A percentile compares a stretch with the other conserved stretches of the same genome.
These are phyloP conservation scores for Penicillium malachiteum DNA, from an alignment of 495 filamentous ascomycete species.

Conservation along the genomic window DNA sequence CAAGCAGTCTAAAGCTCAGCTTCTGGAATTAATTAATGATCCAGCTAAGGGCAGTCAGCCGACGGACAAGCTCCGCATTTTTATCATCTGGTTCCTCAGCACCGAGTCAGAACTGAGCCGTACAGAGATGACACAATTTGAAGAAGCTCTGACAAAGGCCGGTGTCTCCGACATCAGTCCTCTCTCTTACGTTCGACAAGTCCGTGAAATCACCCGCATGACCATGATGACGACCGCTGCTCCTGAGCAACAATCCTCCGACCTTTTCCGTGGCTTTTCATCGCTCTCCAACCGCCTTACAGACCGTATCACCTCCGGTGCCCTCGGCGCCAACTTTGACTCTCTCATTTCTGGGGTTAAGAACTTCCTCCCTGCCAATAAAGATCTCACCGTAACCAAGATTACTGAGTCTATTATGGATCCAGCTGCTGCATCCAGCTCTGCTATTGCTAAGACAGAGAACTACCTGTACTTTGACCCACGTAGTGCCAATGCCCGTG, in stretches of 20 bases:
- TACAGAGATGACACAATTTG: conserved; percentile 80
- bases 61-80: conserved; percentile 84
- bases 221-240: conserved; percentile 94
- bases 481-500: conserved; percentile 84
- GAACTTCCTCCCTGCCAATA: conserved; percentile 93
- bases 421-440: conserved; percentile 80
- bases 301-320: conserved; percentile 88
- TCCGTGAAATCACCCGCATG: conserved; percentile 95
- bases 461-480: conserved; percentile 99
- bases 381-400: conserved; percentile 94
- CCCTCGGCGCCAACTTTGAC: conserved; percentile 88
- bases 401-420: conserved; percentile 99
- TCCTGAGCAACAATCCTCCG: conserved; percentile 62
- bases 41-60: conserved; percentile 77
- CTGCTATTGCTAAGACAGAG: conserved; percentile 94
- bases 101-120: conserved; percentile 85
- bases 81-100: conserved; percentile 97
- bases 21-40: conserved; percentile 84
- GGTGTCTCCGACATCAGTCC: conserved; percentile 70
- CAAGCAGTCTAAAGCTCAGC: conserved; percentile 87
- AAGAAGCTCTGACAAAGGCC: conserved; percentile 74
- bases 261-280: conserved; percentile 84
- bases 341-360: conserved; percentile 97
- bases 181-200: conserved; percentile 83
- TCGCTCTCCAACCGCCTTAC: conserved; percentile 87